These are phyloP conservation scores for Alopecurus myosuroides DNA, from an alignment of 176 grass and related monocot species.

Conservation along the genomic window DNA sequence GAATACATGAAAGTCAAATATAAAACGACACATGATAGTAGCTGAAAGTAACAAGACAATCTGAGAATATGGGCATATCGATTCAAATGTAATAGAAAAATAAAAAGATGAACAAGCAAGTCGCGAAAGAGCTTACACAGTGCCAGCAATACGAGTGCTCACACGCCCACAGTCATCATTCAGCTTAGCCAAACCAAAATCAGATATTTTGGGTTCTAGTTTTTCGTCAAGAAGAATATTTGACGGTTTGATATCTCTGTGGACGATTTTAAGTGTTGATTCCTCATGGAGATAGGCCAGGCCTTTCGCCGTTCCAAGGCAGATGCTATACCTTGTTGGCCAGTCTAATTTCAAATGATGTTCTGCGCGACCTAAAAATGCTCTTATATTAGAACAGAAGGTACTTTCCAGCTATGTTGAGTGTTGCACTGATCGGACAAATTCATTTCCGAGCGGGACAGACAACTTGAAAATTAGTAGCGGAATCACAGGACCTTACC, in stretches of 20 bases:
- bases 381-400: not conserved
- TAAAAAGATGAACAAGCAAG: slow-evolving; percentile 15
- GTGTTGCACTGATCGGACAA: not conserved
- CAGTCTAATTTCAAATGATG: slow-evolving; percentile 62
- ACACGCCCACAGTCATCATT: slow-evolving; percentile 66
- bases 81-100: not conserved
- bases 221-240: slow-evolving; percentile 89
- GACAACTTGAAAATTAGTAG: not conserved
- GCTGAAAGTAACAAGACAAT: not conserved
- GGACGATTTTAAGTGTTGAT: slow-evolving; percentile 77
- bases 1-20: not conserved
- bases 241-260: slow-evolving; percentile 87
- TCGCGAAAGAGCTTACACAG: slow-evolving; percentile 62
- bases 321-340: slow-evolving; percentile 61
- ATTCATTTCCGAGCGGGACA: not conserved
- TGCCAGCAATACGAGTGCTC: slow-evolving; percentile 82
- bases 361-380: slow-evolving; percentile 42
- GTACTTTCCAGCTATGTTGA: not conserved
- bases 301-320: slow-evolving; percentile 70
- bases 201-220: slow-evolving; percentile 84
- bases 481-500: slow-evolving; percentile 41
- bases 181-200: slow-evolving; percentile 89
- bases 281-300: slow-evolving; percentile 86
- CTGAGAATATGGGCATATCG: not conserved
- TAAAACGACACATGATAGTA: not conserved